Base-by-base conservation (phyloP, 2,329 filamentous ascomycete genomes). In the Aspergillus pseudoglaucus region DNA sequence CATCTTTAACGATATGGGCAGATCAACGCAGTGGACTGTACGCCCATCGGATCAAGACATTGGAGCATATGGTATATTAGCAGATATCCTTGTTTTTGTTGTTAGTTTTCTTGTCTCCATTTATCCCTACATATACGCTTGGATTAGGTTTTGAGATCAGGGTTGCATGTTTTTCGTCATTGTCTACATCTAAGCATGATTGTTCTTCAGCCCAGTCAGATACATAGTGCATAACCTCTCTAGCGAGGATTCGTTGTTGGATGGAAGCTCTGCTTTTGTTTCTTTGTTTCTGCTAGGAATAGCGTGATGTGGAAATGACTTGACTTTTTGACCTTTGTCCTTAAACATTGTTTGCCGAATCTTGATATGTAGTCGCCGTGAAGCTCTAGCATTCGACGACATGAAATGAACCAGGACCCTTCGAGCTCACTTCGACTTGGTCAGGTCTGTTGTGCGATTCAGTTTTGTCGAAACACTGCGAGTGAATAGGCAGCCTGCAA, bases 41-140 rank as follows among this genome's bases (percentile, higher is more conserved):
- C 47, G 50, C 49, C 25, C 44, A 53, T 50, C 56, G 45, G 55
- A 47, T 50, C 46, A 45, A 56, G 54, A 55, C 15, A 52, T 59
- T 59, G 57, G 52, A 63, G 63, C 62, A 64, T 63, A 64, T 61
- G 65, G 64, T 62, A 66, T 65, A 59, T 57, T 59, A 53, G 61
- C 62, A 60, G 61, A 60, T 58, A 57, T 59, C 48, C 43, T 42
- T 39, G 41, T 49, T 44, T 54, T 54, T 45, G 32, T 53, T 44
- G 25, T 30, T 30, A 10, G 25, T 30, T 30, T 30, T 12, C 10
- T 30, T 30, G 25, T 30, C 25, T 30, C 9, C 25, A 30, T 30
- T 51, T 48, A 53, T 45, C 42, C 50, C 41, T 54, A 46, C 52
- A 57, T 59, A 53, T 44, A 30, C 8, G 17, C 18, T 33, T 37